Conservation (phyloP, 176 grass and related monocot genomes). For the Aegilops umbellulata region DNA sequence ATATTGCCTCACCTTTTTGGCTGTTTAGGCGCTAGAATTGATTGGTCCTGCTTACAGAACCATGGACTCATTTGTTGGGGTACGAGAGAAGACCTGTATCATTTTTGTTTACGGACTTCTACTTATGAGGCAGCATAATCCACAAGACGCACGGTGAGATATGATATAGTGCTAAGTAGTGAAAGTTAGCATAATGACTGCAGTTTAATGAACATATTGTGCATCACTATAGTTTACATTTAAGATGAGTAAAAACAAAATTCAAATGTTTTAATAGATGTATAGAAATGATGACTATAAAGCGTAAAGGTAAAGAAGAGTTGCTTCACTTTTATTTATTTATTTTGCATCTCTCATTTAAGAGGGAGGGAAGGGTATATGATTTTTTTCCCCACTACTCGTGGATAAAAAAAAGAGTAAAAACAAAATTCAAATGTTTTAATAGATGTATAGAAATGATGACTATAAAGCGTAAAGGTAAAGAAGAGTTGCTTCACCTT, state of each 20-base stretch:
- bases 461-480: background rate
- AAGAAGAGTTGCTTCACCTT: background rate
- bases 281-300: background rate
- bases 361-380: too few relatives aligned
- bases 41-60: slow-evolving; percentile 84
- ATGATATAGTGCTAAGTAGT: slow-evolving; percentile 7
- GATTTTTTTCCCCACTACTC: background rate
- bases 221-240: background rate
- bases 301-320: background rate
- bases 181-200: background rate
- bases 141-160: slow-evolving; percentile 81
- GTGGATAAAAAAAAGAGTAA: background rate
- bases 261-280: background rate
- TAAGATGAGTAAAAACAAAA: background rate
- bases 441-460: background rate
- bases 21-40: slow-evolving; percentile 77
- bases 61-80: slow-evolving; percentile 94
- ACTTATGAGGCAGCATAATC: slow-evolving; percentile 96
- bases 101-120: slow-evolving; percentile 94
- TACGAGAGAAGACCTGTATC: slow-evolving; percentile 94
- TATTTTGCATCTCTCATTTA: too few relatives aligned
- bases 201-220: background rate
- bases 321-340: background rate
- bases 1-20: slow-evolving; percentile 1
- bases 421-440: background rate